phyloP scores from a whole-genome alignment of 225 moss, liverwort and hornwort species.

The Bryoerythrophyllum caledonicum region DNA sequence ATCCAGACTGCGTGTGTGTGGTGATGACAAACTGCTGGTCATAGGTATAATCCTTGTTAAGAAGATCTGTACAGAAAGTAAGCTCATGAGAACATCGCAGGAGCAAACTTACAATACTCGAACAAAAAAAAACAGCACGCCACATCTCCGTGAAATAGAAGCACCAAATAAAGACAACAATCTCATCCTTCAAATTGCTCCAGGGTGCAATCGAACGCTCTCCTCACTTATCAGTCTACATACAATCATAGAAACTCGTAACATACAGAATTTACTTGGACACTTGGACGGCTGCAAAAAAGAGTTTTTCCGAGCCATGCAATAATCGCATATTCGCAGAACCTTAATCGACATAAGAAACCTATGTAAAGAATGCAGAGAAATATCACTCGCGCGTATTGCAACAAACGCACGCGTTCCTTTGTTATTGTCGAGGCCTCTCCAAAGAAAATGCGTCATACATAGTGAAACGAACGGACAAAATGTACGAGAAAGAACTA shows the following conservation, averaged over 20 bases:
- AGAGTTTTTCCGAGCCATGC: background rate
- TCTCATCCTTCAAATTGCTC: conserved; percentile 5
- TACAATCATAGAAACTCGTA: background rate
- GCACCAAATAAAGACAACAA: background rate
- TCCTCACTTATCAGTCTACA: background rate
- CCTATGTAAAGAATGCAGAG: background rate
- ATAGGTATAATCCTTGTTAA: conserved; percentile 89
- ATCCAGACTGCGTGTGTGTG: conserved; percentile 87
- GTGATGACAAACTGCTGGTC: conserved; percentile 95
- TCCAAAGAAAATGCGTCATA: background rate
- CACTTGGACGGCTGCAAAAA: background rate
- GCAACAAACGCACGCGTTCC: background rate
- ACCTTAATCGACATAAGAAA: background rate
- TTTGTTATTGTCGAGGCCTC: background rate
- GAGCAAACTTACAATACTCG: background rate
- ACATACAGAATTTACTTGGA: background rate
- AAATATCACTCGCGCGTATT: background rate
- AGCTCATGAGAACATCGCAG: background rate
- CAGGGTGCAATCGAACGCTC: background rate
- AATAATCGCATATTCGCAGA: background rate
- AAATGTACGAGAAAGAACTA: background rate
- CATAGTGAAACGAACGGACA: background rate
- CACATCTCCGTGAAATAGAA: background rate
- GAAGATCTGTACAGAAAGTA: conserved; percentile 66
- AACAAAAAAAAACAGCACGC: background rate